Percentiles rank a stretch among this genome's conserved stretches.
phyloP scores from a whole-genome alignment of 768 basidiomycete species.

The Mrakia gelida region DNA sequence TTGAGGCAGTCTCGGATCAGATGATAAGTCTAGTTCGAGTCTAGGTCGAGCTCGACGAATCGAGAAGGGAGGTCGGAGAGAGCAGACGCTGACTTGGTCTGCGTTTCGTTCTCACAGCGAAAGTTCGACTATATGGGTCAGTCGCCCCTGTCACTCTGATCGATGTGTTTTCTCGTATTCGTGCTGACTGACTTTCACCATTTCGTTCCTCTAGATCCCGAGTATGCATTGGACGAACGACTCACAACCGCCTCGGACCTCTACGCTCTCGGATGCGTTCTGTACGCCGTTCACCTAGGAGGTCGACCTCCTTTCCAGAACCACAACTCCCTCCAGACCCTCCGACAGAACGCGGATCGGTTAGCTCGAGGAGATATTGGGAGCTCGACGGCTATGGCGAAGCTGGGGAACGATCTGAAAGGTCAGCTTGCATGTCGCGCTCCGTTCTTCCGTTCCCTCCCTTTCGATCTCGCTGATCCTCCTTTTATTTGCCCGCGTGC shows the following conservation, averaged over 20 bases:
- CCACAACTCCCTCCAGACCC: slow-evolving; percentile 50
- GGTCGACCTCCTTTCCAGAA: slow-evolving; percentile 82
- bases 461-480: neutral
- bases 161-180: too few species aligned
- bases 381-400: slow-evolving; percentile 39
- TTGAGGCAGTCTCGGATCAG: too few species aligned
- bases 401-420: slow-evolving; percentile 39
- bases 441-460: neutral
- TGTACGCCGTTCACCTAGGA: slow-evolving; percentile 87
- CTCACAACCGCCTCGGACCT: slow-evolving; percentile 85
- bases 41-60: too few species aligned
- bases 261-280: slow-evolving; percentile 69
- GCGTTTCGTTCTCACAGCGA: slow-evolving; percentile 61
- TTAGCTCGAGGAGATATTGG: slow-evolving; percentile 40
- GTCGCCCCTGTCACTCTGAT: too few species aligned
- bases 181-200: too few species aligned
- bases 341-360: slow-evolving; percentile 42
- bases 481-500: neutral
- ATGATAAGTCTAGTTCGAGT: too few species aligned
- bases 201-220: slow-evolving; percentile 57
- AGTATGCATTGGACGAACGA: slow-evolving; percentile 86
- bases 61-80: neutral
- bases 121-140: slow-evolving; percentile 79
- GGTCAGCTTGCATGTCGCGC: slow-evolving; percentile 32
- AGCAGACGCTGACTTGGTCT: neutral